Conservation (phyloP, 176 grass and related monocot genomes). For the Metroxylon sagu region DNA sequence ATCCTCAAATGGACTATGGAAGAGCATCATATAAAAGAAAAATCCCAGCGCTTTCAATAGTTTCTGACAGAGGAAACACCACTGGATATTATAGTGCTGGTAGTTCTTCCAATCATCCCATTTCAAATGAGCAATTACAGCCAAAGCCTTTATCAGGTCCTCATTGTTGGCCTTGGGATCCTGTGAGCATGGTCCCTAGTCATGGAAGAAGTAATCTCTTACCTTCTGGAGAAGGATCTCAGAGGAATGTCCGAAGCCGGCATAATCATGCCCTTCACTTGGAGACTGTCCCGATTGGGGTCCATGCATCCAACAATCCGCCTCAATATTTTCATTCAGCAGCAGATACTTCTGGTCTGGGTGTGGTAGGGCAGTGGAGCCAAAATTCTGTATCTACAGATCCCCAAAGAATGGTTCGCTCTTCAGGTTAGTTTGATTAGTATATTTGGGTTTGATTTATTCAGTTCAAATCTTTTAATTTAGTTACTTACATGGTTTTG, state of each 20-base stretch:
- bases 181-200: neutral
- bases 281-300: neutral
- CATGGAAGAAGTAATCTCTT: neutral
- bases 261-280: neutral
- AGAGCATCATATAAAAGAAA: slow-evolving; percentile 9
- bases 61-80: neutral
- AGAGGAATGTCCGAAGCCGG: neutral
- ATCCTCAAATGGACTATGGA: slow-evolving; percentile 1
- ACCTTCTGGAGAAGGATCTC: neutral
- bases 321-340: neutral
- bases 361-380: slow-evolving; percentile 1
- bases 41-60: neutral
- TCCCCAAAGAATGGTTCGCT: neutral
- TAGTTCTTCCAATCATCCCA: slow-evolving; percentile 1
- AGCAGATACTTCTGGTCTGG: slow-evolving; percentile 4
- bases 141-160: neutral
- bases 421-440: slow-evolving; percentile 9
- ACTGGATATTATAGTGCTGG: neutral
- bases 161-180: slow-evolving; percentile 3
- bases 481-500: neutral
- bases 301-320: neutral
- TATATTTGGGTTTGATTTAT: neutral
- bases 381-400: neutral
- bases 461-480: neutral
- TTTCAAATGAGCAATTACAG: neutral